Base-by-base conservation (phyloP, 2,329 filamentous ascomycete genomes). In the Ascochyta lentis region DNA sequence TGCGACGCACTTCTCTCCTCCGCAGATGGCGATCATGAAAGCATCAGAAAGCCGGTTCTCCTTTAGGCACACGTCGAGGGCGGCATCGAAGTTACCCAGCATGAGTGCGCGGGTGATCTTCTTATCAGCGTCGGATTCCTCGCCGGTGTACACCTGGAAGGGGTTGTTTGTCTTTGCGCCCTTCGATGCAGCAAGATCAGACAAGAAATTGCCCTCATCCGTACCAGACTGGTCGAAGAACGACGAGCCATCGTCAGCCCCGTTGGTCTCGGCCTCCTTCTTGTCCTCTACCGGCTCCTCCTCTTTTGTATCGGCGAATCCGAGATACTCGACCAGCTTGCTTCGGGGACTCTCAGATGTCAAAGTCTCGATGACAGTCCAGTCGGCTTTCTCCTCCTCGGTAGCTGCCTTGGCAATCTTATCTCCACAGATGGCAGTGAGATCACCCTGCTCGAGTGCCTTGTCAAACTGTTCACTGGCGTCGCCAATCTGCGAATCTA, bases 1-100 rank as follows among this genome's bases (percentile, higher is more conserved):
- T 68, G 96, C 92, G 39, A 98, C 89, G 57, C 96, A 89, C 63
- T 92, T 90, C 73, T 96, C 92, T 44, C 94, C 95, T 55, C 95
- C 93, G 69, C 93, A 98, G 68, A 98, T 96, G 42, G 96, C 95
- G 72, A 99, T 94, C 81, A 99, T 92, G 78, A 99, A 96, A 35
- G 95, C 95, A 78, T 99, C 95, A 0, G 95, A 95, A 73, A 98
- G 87, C 49, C 93, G 88, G 63, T 96, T 88, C 75, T 97, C 92
- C 68, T 91, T 88, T 15, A 99, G 79, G 67, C 92, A 96, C 47
- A 96, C 86, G 53, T 96, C 90, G 54, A 96, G 88, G 16, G 95
- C 95, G 72, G 90, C 90, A 54, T 93, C 87, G 69, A 99, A 99
- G 61, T 96, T 86, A 7, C 95, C 95, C 9, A 98, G 83, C 80